These are phyloP conservation scores for Lentinula lateritia DNA, from an alignment of 768 basidiomycete species.

Conservation along the genomic window DNA sequence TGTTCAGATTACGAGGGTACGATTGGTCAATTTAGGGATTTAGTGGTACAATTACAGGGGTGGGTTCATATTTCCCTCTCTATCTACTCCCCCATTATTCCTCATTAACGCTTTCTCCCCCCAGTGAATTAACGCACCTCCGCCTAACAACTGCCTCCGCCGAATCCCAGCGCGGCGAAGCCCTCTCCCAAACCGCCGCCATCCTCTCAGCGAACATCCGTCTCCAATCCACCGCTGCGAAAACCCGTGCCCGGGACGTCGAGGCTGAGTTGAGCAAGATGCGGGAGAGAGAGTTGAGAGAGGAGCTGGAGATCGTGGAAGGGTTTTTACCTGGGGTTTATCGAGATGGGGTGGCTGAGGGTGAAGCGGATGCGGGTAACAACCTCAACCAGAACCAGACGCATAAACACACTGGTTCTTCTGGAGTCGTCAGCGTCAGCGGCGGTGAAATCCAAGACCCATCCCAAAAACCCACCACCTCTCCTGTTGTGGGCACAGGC, in stretches of 20 bases:
- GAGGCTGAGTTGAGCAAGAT: conserved; percentile 85
- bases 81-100: background rate
- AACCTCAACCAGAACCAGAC: too few relatives aligned
- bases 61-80: conserved; percentile 26
- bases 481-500: too few relatives aligned
- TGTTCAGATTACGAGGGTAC: conserved; percentile 86
- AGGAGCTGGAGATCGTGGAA: conserved; percentile 78
- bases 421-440: background rate
- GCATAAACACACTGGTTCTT: too few relatives aligned
- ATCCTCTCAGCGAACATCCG: conserved; percentile 95
- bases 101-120: conserved; percentile 1
- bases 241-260: conserved; percentile 85
- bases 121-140: conserved; percentile 79
- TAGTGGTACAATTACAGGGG: conserved; percentile 82
- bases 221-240: conserved; percentile 84
- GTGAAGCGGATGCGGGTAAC: background rate
- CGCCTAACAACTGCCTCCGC: conserved; percentile 83
- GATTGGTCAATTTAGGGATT: conserved; percentile 87
- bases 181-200: conserved; percentile 84
- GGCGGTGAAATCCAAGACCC: background rate
- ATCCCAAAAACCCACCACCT: too few relatives aligned
- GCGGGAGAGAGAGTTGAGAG: conserved; percentile 77
- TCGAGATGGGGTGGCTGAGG: conserved; percentile 44
- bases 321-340: conserved; percentile 91
- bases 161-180: conserved; percentile 75